Evolutionary conservation across 2,329 filamentous ascomycete species (phyloP), one percentile per base, ranked within the genome.

Genomic region (Exserohilum rostratum): DNA sequence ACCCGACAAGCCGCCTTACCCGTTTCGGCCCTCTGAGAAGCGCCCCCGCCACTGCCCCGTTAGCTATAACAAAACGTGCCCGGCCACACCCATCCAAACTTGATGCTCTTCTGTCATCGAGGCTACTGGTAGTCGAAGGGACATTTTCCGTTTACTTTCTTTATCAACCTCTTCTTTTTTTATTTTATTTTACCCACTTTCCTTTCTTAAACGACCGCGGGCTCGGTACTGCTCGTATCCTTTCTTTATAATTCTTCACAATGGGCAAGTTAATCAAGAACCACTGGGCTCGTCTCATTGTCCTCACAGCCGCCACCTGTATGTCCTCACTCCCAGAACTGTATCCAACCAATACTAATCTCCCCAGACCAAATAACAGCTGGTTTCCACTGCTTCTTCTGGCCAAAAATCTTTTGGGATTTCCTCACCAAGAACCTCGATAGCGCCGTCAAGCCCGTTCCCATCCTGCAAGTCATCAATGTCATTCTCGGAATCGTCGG

Each of bases 221-320:
- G 65, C 58, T 68, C 65, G 65, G 65, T 62, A 66, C 57, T 61
- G 59, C 65, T 62, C 61, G 54, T 64, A 64, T 68, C 62, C 62
- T 62, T 67, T 67, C 64, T 64, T 66, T 68, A 42, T 62, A 66
- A 60, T 60, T 58, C 50, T 44, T 50, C 60, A 58, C 40, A 64
- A 99, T 99, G 95, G 95, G 95, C 77, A 95, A 89, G 79, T 87
- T 99, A 74, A 98, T 99, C 82, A 99, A 99, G 85, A 98, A 98
- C 82, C 95, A 99, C 82, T 96, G 91, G 91, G 95, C 92, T 66
- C 89, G 95, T 58, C 87, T 99, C 70, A 95, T 99, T 72, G 85
- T 96, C 77, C 82, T 99, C 74, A 91, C 90, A 25, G 91, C 95
- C 33, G 89, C 91, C 65, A 77, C 81, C 53, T 93, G 90, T 92